Evolutionary conservation across 345 rosid species (phyloP).

Genomic region (Orychophragmus violaceus): DNA sequence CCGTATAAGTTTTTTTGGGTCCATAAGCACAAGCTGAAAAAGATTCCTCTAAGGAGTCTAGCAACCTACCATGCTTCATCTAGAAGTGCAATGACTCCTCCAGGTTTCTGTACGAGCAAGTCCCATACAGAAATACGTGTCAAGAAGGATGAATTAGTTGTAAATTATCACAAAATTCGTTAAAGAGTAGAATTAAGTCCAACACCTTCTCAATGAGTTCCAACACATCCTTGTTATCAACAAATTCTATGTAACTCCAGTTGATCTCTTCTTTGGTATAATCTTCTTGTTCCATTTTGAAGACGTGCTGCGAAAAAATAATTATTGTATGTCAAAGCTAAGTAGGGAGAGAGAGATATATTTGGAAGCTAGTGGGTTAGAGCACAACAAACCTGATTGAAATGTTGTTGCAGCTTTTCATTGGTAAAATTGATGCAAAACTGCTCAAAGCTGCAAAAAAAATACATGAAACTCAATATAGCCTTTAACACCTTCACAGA

Average conservation of each 20-base stretch:
- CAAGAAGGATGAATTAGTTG: constrained; percentile 1
- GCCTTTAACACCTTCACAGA: not conserved
- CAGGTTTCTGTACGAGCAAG: constrained; percentile 79
- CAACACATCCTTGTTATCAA: constrained; percentile 97
- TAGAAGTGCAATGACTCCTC: constrained; percentile 93
- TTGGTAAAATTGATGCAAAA: constrained; percentile 98
- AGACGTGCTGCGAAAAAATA: constrained; percentile 72
- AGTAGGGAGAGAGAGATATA: not conserved
- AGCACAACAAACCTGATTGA: constrained; percentile 73
- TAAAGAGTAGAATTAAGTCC: not conserved
- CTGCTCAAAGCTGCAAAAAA: constrained; percentile 75
- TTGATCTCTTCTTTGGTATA: constrained; percentile 97
- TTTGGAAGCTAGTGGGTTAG: not conserved
- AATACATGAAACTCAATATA: constrained; percentile 22
- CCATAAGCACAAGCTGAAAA: constrained; percentile 5
- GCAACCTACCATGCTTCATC: constrained; percentile 95
- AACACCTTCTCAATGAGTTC: constrained; percentile 94
- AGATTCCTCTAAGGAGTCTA: constrained; percentile 15
- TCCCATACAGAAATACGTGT: constrained; percentile 4
- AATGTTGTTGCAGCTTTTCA: constrained; percentile 98
- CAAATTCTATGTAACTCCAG: constrained; percentile 99
- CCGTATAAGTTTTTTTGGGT: not conserved
- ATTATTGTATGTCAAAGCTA: constrained; percentile 15
- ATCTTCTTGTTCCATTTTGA: constrained; percentile 99
- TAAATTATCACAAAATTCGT: not conserved